phyloP scores from a whole-genome alignment of 2,329 filamentous ascomycete genomes.

The Phialophora macrospora region DNA sequence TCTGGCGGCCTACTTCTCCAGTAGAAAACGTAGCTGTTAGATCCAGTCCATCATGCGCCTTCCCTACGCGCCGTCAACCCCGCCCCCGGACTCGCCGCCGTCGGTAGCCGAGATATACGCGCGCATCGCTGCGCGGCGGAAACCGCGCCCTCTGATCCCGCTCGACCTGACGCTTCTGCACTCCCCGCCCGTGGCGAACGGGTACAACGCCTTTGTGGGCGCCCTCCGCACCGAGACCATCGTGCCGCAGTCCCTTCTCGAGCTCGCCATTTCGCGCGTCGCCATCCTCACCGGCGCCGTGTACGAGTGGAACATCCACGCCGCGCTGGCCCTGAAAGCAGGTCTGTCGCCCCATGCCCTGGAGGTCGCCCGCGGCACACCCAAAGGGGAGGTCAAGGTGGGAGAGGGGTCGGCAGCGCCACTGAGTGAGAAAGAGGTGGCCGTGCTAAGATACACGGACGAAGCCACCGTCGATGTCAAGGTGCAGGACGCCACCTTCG shows the following conservation, averaged over 20 bases:
- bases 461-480: slow-evolving; percentile 77
- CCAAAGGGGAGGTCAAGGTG: slow-evolving; percentile 38
- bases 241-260: slow-evolving; percentile 61
- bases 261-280: slow-evolving; percentile 79
- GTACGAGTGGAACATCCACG: slow-evolving; percentile 85
- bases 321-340: slow-evolving; percentile 61
- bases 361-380: slow-evolving; percentile 43
- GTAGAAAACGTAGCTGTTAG: neutral
- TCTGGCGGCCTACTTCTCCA: neutral
- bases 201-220: slow-evolving; percentile 65
- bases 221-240: slow-evolving; percentile 59
- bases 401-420: neutral
- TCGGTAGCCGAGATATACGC: slow-evolving; percentile 58
- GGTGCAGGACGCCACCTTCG: slow-evolving; percentile 72
- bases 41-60: slow-evolving; percentile 43
- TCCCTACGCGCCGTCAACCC: slow-evolving; percentile 44
- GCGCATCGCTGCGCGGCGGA: slow-evolving; percentile 64
- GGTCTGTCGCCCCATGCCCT: slow-evolving; percentile 23
- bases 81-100: slow-evolving; percentile 36
- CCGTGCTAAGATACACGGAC: slow-evolving; percentile 74
- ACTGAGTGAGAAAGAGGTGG: slow-evolving; percentile 67
- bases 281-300: slow-evolving; percentile 78
- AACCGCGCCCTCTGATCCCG: slow-evolving; percentile 71
- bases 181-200: slow-evolving; percentile 73
- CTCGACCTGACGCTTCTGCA: slow-evolving; percentile 80